Evolutionary conservation across 2,329 filamentous ascomycete species (phyloP), one percentile per base, ranked within the genome.

Genomic region (Paecilomyces niveus): DNA sequence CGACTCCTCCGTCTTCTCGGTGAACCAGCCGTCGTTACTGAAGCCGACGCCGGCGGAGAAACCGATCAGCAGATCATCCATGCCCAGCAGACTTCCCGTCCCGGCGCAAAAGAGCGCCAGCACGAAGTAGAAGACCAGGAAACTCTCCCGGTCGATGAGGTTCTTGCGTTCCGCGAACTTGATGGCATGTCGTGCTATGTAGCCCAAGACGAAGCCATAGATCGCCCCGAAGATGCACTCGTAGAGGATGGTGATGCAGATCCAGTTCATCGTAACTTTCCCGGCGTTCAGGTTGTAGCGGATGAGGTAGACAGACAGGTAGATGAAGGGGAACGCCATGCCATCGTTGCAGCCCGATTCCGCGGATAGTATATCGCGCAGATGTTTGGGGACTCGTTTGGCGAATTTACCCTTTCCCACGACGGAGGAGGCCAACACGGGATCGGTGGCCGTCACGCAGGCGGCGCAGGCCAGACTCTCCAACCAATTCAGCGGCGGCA

Each of bases 341-440:
- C 94, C 94, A 73, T 99, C 94, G 81, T 99, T 99, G 78, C 94
- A 99, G 31, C 94, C 94, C 7, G 94, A 99, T 76, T 99, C 94
- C 58, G 92, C 92, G 3, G 94, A 99, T 11, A 99, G 81, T 55
- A 99, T 72, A 76, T 99, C 94, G 81, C 94, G 85, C 77, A 99
- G 79, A 86, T 99, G 94, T 80, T 97, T 97, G 22, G 94, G 94
- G 3, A 99, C 92, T 62, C 94, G 87, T 78, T 96, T 96, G 35
- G 94, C 93, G 69, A 99, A 99, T 76, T 99, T 99, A 68, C 94
- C 94, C 79, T 97, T 99, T 72, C 94, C 94, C 56, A 99, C 94
- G 57, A 99, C 94, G 15, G 94, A 99, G 13, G 94, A 97, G 29
- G 94, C 94, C 70, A 99, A 79, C 65, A 99, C 94, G 57, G 94